These are phyloP conservation scores for Lasiodiplodia hormozganensis DNA, from an alignment of 2,329 filamentous ascomycete genomes.

Conservation along the genomic window DNA sequence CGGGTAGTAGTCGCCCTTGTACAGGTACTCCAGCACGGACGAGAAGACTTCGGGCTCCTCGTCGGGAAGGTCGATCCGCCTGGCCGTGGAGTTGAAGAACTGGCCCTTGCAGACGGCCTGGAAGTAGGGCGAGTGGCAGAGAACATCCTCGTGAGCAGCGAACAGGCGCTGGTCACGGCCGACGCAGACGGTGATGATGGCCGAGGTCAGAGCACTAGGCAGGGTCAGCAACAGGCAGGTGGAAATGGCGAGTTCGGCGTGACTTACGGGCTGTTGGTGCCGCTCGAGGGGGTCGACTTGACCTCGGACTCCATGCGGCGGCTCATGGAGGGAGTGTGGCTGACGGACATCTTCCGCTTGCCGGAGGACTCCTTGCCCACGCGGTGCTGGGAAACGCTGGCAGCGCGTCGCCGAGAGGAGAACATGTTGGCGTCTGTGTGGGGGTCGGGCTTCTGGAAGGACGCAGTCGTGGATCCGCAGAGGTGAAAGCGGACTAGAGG, in stretches of 20 bases:
- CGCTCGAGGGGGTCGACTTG: slow-evolving; percentile 35
- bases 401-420: slow-evolving; percentile 42
- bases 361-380: slow-evolving; percentile 45
- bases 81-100: slow-evolving; percentile 66
- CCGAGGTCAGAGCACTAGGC: slow-evolving; percentile 38
- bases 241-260: not conserved
- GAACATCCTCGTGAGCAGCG: slow-evolving; percentile 86
- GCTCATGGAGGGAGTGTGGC: slow-evolving; percentile 35
- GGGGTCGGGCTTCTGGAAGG: slow-evolving; percentile 6
- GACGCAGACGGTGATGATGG: slow-evolving; percentile 81
- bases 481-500: slow-evolving; percentile 11
- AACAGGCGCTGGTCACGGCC: slow-evolving; percentile 87
- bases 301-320: slow-evolving; percentile 40
- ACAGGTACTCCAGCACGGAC: slow-evolving; percentile 86
- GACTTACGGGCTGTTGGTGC: slow-evolving; percentile 37
- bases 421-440: slow-evolving; percentile 42
- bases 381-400: slow-evolving; percentile 49
- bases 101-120: slow-evolving; percentile 67
- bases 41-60: slow-evolving; percentile 93
- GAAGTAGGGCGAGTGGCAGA: slow-evolving; percentile 82
- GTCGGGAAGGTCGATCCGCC: slow-evolving; percentile 79
- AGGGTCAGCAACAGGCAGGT: slow-evolving; percentile 23
- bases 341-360: slow-evolving; percentile 47
- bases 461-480: slow-evolving; percentile 9
- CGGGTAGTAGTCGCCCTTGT: slow-evolving; percentile 93